These are phyloP conservation scores for Alternaria sp. DNA, from an alignment of 2,329 filamentous ascomycete genomes.

Conservation along the genomic window DNA sequence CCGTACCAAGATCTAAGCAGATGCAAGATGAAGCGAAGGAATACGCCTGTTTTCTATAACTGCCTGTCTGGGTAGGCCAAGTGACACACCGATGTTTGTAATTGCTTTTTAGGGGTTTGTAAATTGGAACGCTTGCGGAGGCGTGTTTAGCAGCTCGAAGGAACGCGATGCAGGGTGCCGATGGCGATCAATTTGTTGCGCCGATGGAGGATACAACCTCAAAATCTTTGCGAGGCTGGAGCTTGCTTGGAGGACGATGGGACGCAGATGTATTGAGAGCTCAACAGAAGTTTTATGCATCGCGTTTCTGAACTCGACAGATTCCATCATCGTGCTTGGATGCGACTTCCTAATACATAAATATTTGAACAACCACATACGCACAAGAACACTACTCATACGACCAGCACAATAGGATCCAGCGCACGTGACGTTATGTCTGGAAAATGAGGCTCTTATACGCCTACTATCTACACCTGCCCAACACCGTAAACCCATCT, in stretches of 20 bases:
- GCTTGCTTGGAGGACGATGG: neutral
- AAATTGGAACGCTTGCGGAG: conserved; percentile 1
- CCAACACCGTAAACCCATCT: conserved; percentile 7
- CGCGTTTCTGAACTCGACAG: neutral
- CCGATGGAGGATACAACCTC: neutral
- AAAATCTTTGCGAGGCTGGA: neutral
- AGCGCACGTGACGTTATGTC: neutral
- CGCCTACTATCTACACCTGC: conserved; percentile 22
- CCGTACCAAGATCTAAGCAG: conserved; percentile 2
- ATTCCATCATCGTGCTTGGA: neutral
- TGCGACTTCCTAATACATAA: neutral
- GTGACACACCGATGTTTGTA: neutral
- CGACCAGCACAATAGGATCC: neutral
- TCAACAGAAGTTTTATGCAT: neutral
- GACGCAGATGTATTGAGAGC: neutral
- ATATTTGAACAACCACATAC: neutral
- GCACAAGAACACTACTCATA: neutral
- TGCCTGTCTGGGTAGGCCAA: conserved; percentile 10
- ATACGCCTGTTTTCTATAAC: conserved; percentile 17
- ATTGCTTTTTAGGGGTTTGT: neutral
- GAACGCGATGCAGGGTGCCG: neutral
- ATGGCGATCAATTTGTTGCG: neutral
- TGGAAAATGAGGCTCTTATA: conserved; percentile 13
- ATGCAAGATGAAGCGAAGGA: conserved; percentile 18
- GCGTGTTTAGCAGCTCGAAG: conserved; percentile 1